These are phyloP conservation scores for Penicillium angulare DNA, from an alignment of 495 filamentous ascomycete genomes.

Conservation along the genomic window DNA sequence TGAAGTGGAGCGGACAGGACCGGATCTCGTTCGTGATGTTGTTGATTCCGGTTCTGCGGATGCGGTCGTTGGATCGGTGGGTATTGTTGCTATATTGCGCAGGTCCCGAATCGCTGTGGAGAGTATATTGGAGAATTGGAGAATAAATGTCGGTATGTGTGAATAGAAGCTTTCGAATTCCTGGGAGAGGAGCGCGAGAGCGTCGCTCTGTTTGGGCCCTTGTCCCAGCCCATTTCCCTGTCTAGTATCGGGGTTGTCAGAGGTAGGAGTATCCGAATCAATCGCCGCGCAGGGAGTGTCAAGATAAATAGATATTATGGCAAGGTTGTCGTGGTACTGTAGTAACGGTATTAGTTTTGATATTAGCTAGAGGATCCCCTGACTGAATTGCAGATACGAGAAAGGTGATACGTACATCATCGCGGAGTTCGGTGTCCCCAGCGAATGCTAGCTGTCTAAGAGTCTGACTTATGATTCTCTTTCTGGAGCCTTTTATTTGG, in stretches of 20 bases:
- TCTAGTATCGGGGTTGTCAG: constrained; percentile 6
- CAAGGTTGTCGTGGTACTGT: constrained; percentile 37
- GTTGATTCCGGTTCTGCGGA: not conserved
- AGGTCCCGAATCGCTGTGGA: constrained; percentile 27
- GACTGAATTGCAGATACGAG: not conserved
- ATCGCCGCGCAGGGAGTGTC: constrained; percentile 29
- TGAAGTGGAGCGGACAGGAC: constrained; percentile 4
- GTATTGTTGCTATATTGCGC: constrained; percentile 22
- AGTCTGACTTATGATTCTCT: constrained; percentile 34
- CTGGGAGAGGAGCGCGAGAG: constrained; percentile 33
- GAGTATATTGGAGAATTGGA: constrained; percentile 26
- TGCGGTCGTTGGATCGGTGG: constrained; percentile 9
- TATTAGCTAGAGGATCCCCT: not conserved
- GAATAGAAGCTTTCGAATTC: constrained; percentile 41
- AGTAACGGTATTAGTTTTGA: not conserved
- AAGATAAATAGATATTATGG: constrained; percentile 39
- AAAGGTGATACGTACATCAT: constrained; percentile 27
- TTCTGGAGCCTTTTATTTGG: constrained; percentile 35
- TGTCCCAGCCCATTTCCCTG: not conserved
- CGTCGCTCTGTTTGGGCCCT: constrained; percentile 13
- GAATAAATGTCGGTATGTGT: constrained; percentile 27
- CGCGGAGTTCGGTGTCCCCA: constrained; percentile 29
- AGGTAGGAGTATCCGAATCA: constrained; percentile 15
- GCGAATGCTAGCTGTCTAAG: constrained; percentile 36
- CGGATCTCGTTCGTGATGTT: not conserved